Percentiles rank a stretch among this genome's conserved stretches.
phyloP scores from a whole-genome alignment of 768 basidiomycete species.

The Naganishia vaughanmartiniae region DNA sequence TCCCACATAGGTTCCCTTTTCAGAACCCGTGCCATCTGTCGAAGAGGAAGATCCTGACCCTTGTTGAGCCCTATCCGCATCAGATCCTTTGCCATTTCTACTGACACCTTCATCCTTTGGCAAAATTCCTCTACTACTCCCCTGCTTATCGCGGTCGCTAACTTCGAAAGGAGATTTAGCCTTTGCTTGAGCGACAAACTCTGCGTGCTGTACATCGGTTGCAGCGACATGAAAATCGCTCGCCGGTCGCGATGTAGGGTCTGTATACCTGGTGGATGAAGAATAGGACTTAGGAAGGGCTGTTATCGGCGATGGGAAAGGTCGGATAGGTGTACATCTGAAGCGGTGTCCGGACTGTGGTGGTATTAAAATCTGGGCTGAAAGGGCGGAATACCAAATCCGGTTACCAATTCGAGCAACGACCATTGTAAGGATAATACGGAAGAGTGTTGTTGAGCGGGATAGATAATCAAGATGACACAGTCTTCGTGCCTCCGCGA shows the following conservation, averaged over 20 bases:
- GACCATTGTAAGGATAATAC: not conserved
- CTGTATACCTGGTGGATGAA: not conserved
- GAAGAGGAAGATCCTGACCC: not conserved
- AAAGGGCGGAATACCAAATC: not conserved
- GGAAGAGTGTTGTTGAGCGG: too few species aligned
- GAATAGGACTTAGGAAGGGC: not conserved
- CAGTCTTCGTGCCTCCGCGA: too few species aligned
- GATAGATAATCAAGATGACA: too few species aligned
- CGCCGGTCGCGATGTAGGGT: not conserved
- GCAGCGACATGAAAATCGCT: conserved; percentile 9
- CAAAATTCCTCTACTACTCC: not conserved
- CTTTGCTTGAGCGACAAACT: conserved; percentile 25
- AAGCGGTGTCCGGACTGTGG: not conserved
- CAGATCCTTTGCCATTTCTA: not conserved
- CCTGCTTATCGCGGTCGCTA: conserved; percentile 2
- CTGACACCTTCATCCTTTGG: not conserved
- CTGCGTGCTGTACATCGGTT: conserved; percentile 27
- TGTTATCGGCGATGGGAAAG: not conserved
- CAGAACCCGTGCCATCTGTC: not conserved
- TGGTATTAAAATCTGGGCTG: not conserved
- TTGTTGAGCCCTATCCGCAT: conserved; percentile 4
- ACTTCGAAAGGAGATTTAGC: conserved; percentile 17
- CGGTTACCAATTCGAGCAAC: not conserved
- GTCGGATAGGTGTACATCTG: not conserved
- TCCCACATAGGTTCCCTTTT: conserved; percentile 51